Evolutionary conservation across 805 yeast species (phyloP).

Genomic region (Lachancea kluyveri): DNA sequence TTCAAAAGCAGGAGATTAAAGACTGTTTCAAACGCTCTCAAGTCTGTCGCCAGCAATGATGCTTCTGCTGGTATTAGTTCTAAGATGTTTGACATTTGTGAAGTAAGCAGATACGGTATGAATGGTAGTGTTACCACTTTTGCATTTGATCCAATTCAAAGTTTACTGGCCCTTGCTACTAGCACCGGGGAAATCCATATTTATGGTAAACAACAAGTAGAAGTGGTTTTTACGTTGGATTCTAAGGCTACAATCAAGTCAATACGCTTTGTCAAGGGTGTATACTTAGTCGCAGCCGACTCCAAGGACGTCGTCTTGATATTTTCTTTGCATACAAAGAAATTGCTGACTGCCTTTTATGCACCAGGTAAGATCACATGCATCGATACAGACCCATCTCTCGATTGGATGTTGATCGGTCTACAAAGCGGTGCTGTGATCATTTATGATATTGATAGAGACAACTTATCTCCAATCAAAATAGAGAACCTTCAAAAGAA

Average conservation of each 20-base stretch:
- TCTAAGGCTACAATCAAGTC: conserved; percentile 45
- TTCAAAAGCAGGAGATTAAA: conserved; percentile 31
- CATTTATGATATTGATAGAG: conserved; percentile 78
- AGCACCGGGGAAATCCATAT: conserved; percentile 64
- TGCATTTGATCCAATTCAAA: conserved; percentile 85
- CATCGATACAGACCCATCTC: conserved; percentile 73
- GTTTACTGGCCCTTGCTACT: conserved; percentile 77
- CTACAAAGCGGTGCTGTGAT: conserved; percentile 65
- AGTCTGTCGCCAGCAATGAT: conserved; percentile 25
- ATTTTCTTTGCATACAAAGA: conserved; percentile 60
- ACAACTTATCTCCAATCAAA: conserved; percentile 54
- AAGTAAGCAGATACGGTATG: conserved; percentile 45
- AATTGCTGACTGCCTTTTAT: conserved; percentile 51
- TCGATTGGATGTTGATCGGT: conserved; percentile 85
- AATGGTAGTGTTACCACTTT: conserved; percentile 58
- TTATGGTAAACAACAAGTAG: conserved; percentile 79
- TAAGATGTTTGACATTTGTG: conserved; percentile 29
- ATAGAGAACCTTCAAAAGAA: conserved; percentile 65
- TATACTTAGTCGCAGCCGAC: conserved; percentile 72
- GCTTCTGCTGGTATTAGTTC: conserved; percentile 26
- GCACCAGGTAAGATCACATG: conserved; percentile 65
- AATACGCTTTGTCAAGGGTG: conserved; percentile 69
- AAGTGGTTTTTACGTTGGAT: conserved; percentile 53
- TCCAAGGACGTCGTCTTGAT: conserved; percentile 55
- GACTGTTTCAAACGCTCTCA: conserved; percentile 30